These are phyloP conservation scores for Cardiospermum halicacabum DNA, from an alignment of 345 rosid genomes.

Conservation along the genomic window DNA sequence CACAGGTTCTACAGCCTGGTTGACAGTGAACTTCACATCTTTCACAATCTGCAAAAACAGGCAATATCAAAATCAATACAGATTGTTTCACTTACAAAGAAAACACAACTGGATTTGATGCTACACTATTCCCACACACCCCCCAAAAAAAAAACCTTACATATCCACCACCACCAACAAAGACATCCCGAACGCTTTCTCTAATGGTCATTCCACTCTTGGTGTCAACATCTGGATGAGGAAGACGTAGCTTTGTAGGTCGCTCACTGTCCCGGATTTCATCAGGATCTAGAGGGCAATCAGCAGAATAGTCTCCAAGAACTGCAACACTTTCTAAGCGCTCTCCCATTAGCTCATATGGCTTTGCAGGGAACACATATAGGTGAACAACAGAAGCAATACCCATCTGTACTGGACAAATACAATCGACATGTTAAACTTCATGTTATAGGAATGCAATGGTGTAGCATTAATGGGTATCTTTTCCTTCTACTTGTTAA, in stretches of 20 bases:
- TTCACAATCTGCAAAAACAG: conserved; percentile 66
- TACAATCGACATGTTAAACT: conserved; percentile 36
- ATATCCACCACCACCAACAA: conserved; percentile 88
- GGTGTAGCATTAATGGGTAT: not conserved
- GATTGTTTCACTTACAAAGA: not conserved
- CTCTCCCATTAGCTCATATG: conserved; percentile 91
- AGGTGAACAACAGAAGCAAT: conserved; percentile 95
- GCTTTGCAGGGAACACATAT: conserved; percentile 88
- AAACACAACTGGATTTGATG: no score
- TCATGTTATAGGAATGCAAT: conserved; percentile 14
- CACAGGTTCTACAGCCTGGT: conserved; percentile 94
- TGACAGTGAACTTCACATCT: conserved; percentile 89
- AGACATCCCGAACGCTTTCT: conserved; percentile 86
- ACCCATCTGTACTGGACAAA: conserved; percentile 93
- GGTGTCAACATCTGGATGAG: conserved; percentile 64
- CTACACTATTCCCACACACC: no score
- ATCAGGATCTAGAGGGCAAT: conserved; percentile 93
- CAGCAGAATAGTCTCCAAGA: conserved; percentile 96
- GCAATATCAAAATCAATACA: conserved; percentile 14
- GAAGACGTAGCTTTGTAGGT: conserved; percentile 90
- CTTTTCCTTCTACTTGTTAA: not conserved
- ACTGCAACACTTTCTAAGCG: conserved; percentile 73
- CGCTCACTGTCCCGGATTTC: conserved; percentile 97
- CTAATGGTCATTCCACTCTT: conserved; percentile 86
- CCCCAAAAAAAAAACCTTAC: conserved; percentile 50